These are phyloP conservation scores for Emydomyces testavorans DNA, from an alignment of 2,329 filamentous ascomycete genomes.

Conservation along the genomic window DNA sequence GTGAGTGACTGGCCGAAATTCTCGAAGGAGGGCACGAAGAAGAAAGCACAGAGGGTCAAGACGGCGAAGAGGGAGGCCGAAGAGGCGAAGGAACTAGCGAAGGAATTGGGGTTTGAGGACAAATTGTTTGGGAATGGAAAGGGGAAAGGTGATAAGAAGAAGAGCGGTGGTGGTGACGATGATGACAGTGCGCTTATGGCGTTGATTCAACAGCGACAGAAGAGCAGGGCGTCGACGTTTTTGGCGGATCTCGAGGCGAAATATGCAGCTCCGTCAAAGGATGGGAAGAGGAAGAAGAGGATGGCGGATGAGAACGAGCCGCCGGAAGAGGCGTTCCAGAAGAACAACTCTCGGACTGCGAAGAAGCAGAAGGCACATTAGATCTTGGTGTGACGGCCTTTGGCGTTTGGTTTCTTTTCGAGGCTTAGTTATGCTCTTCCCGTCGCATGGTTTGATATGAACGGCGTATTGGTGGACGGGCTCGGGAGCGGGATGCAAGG, in stretches of 20 bases:
- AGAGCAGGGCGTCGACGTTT: slow-evolving; percentile 50
- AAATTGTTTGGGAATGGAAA: slow-evolving; percentile 47
- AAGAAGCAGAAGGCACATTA: slow-evolving; percentile 16
- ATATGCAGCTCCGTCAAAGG: slow-evolving; percentile 42
- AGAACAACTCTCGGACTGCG: slow-evolving; percentile 22
- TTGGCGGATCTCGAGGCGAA: slow-evolving; percentile 66
- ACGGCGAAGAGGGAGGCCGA: slow-evolving; percentile 54
- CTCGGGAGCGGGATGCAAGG: not conserved
- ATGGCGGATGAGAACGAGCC: slow-evolving; percentile 41
- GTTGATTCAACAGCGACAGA: slow-evolving; percentile 61
- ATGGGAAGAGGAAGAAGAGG: slow-evolving; percentile 38
- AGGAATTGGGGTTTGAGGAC: slow-evolving; percentile 62
- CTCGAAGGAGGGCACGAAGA: slow-evolving; percentile 58
- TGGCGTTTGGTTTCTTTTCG: not conserved
- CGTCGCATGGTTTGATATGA: not conserved
- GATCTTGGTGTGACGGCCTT: not conserved
- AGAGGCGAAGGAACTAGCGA: slow-evolving; percentile 64
- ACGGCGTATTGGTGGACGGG: slow-evolving; percentile 2
- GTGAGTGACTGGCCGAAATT: slow-evolving; percentile 59
- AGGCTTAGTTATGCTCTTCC: not conserved
- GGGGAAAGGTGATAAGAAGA: slow-evolving; percentile 39
- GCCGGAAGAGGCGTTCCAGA: slow-evolving; percentile 50
- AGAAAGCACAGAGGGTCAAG: slow-evolving; percentile 48
- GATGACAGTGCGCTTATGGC: slow-evolving; percentile 49
- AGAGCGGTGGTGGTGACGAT: slow-evolving; percentile 21